Percentiles rank a stretch among this genome's conserved stretches.
phyloP scores from a whole-genome alignment of 768 basidiomycete genomes.

The Psilocybe cyanescens region DNA sequence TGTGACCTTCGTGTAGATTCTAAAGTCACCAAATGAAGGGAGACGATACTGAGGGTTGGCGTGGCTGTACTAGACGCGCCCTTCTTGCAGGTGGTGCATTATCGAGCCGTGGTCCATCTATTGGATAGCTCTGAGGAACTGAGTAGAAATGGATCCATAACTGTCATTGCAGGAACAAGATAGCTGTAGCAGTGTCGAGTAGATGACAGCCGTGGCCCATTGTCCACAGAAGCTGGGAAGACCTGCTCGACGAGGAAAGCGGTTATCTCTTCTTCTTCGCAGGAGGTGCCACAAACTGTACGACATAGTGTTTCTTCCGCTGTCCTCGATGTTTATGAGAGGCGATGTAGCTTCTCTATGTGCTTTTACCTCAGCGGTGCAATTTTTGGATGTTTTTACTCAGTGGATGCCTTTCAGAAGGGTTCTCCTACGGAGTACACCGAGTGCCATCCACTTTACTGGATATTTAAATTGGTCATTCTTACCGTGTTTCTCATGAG shows the following conservation, averaged over 20 bases:
- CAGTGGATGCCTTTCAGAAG: background rate
- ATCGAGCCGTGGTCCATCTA: too few species aligned
- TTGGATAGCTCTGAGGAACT: background rate
- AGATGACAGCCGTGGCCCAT: background rate
- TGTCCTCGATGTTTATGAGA: background rate
- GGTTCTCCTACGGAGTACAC: background rate
- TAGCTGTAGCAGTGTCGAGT: background rate
- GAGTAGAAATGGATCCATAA: background rate
- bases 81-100: too few species aligned
- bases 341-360: background rate
- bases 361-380: background rate
- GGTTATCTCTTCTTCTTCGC: background rate
- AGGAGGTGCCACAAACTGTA: background rate
- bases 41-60: too few species aligned
- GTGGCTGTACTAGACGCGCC: too few species aligned
- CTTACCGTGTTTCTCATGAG: background rate
- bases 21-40: too few species aligned
- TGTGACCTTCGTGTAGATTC: background rate
- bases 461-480: background rate
- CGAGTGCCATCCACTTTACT: background rate
- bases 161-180: background rate
- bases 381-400: background rate
- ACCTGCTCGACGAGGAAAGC: background rate
- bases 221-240: background rate
- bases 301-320: background rate